Evolutionary conservation across 352 stramenopile species (phyloP).

Genomic region (Phytophthora pistaciae): DNA sequence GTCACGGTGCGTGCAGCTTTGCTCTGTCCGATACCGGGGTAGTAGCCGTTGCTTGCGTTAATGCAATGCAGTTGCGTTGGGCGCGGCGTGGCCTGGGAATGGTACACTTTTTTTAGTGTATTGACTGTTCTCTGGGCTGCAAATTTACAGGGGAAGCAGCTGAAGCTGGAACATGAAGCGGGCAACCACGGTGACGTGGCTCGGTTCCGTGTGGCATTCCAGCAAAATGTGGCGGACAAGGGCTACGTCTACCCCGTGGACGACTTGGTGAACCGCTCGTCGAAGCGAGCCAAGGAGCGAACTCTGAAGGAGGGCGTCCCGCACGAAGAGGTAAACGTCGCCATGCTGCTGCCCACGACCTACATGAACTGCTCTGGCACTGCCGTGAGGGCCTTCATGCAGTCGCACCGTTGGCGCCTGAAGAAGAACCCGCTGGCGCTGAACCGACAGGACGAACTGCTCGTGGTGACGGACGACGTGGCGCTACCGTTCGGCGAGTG

Average conservation of each 20-base stretch:
- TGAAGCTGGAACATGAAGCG: constrained; percentile 66
- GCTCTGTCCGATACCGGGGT: not conserved
- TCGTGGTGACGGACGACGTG: constrained; percentile 87
- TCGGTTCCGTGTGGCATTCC: constrained; percentile 66
- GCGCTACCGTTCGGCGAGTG: constrained; percentile 83
- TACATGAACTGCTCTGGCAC: constrained; percentile 91
- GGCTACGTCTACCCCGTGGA: constrained; percentile 56
- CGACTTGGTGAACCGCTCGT: constrained; percentile 84
- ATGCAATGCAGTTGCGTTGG: not conserved
- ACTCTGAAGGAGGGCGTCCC: constrained; percentile 80
- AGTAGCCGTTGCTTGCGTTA: not conserved
- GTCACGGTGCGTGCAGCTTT: constrained; percentile 55
- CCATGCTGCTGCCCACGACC: constrained; percentile 76
- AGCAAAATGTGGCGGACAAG: constrained; percentile 56
- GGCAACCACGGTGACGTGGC: constrained; percentile 74
- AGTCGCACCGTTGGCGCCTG: constrained; percentile 80
- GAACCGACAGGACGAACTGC: constrained; percentile 86
- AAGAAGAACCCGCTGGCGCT: constrained; percentile 86
- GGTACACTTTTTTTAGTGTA: not conserved
- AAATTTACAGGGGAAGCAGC: constrained; percentile 45
- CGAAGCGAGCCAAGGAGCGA: constrained; percentile 76
- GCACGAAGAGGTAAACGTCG: constrained; percentile 78
- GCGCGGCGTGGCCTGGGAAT: too few species aligned
- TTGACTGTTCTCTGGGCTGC: not conserved
- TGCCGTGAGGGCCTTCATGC: constrained; percentile 83